Conservation (phyloP, 352 stramenopile species). For the Saprolegnia parasitica region DNA sequence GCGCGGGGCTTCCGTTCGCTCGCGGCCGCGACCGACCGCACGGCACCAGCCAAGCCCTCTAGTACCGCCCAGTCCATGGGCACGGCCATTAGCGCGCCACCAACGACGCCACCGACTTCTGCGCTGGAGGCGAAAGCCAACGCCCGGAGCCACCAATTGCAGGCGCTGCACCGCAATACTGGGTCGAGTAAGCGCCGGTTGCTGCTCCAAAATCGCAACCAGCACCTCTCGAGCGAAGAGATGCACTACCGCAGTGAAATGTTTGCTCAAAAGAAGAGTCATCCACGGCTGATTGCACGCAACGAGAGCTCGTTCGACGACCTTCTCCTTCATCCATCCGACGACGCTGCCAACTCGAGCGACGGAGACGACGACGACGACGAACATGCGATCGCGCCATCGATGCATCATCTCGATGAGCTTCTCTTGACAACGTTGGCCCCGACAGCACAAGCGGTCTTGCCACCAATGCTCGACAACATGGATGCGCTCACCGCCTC, state of each 20-base stretch:
- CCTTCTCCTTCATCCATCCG: neutral
- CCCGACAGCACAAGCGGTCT: constrained; percentile 10
- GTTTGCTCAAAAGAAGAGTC: constrained; percentile 37
- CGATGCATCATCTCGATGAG: constrained; percentile 62
- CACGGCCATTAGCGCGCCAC: too few species aligned
- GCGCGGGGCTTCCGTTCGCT: neutral
- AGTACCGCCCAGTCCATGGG: neutral
- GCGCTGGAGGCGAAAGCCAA: too few species aligned
- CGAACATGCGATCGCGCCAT: constrained; percentile 46
- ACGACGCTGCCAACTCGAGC: constrained; percentile 28
- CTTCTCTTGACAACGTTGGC: constrained; percentile 68
- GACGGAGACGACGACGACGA: constrained; percentile 51
- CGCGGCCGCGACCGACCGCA: too few species aligned
- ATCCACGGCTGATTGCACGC: neutral
- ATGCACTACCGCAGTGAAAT: constrained; percentile 54
- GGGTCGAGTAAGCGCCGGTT: constrained; percentile 11
- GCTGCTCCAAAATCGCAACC: constrained; percentile 7
- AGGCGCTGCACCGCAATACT: constrained; percentile 27
- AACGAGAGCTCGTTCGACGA: constrained; percentile 3
- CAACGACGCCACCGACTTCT: neutral
- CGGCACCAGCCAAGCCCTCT: neutral
- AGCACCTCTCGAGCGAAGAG: constrained; percentile 57
- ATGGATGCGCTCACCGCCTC: neutral
- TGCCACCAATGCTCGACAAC: neutral
- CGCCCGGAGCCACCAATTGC: constrained; percentile 9